Evolutionary conservation across 306 rosid species (phyloP).

Genomic region (Vigna mungo): DNA sequence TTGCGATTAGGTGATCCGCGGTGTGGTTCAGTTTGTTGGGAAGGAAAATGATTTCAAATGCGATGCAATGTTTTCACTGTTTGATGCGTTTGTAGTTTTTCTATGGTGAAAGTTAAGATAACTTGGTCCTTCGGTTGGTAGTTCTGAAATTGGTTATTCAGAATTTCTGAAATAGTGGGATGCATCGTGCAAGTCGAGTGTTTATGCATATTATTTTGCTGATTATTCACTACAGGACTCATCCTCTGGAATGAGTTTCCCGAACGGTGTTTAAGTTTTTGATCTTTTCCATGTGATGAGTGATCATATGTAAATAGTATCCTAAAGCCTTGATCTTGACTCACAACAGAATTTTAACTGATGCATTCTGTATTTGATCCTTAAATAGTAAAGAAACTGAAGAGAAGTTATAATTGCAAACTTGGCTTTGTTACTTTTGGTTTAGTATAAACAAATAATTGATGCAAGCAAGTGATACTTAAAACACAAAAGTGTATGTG

Average conservation of each 20-base stretch:
- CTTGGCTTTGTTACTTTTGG: conserved; percentile 21
- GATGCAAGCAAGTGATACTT: conserved; percentile 32
- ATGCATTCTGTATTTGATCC: conserved; percentile 35
- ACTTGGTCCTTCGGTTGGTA: conserved; percentile 35
- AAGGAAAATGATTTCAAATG: conserved; percentile 38
- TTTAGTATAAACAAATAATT: conserved; percentile 9
- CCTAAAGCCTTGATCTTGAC: conserved; percentile 27
- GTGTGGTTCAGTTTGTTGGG: conserved; percentile 35
- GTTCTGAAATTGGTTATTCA: conserved; percentile 20
- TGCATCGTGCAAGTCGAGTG: conserved; percentile 30
- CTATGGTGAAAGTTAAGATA: conserved; percentile 34
- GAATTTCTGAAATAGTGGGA: conserved; percentile 20
- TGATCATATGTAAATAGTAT: conserved; percentile 27
- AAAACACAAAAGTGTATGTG: conserved; percentile 11
- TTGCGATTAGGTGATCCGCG: conserved; percentile 40
- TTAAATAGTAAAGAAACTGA: not conserved
- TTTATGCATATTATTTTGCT: conserved; percentile 12
- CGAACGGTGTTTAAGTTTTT: not conserved
- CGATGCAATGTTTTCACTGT: conserved; percentile 21
- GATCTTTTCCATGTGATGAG: conserved; percentile 33
- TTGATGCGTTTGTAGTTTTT: conserved; percentile 27
- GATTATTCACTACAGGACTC: conserved; percentile 20
- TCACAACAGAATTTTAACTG: conserved; percentile 25
- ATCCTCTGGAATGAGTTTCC: conserved; percentile 16
- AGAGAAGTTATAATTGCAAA: conserved; percentile 13